Evolutionary conservation across 2,329 filamentous ascomycete species (phyloP).

Genomic region (Penicillium thymicola): DNA sequence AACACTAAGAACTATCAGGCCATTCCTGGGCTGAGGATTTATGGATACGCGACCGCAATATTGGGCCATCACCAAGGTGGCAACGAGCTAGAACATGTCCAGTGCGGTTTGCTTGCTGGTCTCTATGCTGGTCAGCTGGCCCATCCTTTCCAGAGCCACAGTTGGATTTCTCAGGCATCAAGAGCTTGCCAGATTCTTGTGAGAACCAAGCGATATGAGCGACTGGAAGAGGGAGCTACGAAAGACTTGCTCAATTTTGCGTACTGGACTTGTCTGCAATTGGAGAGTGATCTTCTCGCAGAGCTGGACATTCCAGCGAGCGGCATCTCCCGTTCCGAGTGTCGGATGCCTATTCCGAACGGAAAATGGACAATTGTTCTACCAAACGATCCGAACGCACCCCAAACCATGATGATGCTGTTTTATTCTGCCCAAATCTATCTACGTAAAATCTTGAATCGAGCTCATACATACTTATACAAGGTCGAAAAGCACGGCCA

Average conservation of each 20-base stretch:
- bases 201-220: slow-evolving; percentile 50
- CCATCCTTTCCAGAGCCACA: slow-evolving; percentile 80
- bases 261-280: slow-evolving; percentile 90
- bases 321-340: slow-evolving; percentile 57
- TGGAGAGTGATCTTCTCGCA: slow-evolving; percentile 92
- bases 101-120: slow-evolving; percentile 80
- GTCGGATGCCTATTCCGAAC: slow-evolving; percentile 41
- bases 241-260: slow-evolving; percentile 69
- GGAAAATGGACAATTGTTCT: slow-evolving; percentile 34
- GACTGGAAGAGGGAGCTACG: slow-evolving; percentile 26
- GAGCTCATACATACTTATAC: slow-evolving; percentile 55
- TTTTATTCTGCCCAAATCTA: slow-evolving; percentile 62
- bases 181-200: slow-evolving; percentile 68
- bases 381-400: slow-evolving; percentile 34
- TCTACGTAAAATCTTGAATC: slow-evolving; percentile 56
- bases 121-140: slow-evolving; percentile 87
- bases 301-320: slow-evolving; percentile 69
- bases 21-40: no score
- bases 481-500: slow-evolving; percentile 40
- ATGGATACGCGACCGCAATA: no score
- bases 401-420: slow-evolving; percentile 48
- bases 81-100: no score
- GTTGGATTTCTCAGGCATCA: slow-evolving; percentile 62
- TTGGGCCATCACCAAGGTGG: no score
- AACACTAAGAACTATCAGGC: no score